Evolutionary conservation across 768 basidiomycete genomes (phyloP), one percentile per base, ranked within the genome.

Genomic region (Suillus plorans): DNA sequence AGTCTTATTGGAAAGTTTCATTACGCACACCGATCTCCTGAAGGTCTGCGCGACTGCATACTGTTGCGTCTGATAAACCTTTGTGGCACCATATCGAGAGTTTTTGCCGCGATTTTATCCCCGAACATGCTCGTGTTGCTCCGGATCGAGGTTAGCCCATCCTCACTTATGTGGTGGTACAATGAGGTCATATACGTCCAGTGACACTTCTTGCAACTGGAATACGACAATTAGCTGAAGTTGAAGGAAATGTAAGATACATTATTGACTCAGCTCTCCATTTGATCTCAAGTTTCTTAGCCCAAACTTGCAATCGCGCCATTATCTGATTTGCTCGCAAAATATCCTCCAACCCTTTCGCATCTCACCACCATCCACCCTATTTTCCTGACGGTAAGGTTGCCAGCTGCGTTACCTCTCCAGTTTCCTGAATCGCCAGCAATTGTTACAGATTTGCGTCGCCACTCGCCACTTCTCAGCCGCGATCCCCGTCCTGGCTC

Each of bases 351-450:
- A 6, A 78, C 84, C 28, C 76, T 76, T 0, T 83, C 84, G 9
- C 82, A 86, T 71, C 82, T 93, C 34, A 92, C 92, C 0, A 80
- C 88, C 1, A 77, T 94, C 25, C 94, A 95, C 70, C 80, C 86
- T 3, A 76, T 88, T 34, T 89, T 92, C 69, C 72, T 93, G 42
- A 81, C 82, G 64, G 90, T 89, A 62, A 66, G 86, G 70, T 36
- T 63, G 47, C 31, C 28, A 10, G 14, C 25, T 31, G 22, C 12
- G 18, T n/a, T 56, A 10, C 13, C 42, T 44, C 50, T 7, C 55
- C 22, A 12, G 18, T 7, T 49, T 20, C 41, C 13, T 39, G 42
- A 53, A 5, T 55, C 5, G 31, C 28, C 10, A 31, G 18, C 7
- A 59, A 36, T 56, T 25, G 58, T 22, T n/a, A n/a, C 71, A 91